Base-by-base conservation (phyloP, 345 rosid genomes). In the Adansonia digitata region DNA sequence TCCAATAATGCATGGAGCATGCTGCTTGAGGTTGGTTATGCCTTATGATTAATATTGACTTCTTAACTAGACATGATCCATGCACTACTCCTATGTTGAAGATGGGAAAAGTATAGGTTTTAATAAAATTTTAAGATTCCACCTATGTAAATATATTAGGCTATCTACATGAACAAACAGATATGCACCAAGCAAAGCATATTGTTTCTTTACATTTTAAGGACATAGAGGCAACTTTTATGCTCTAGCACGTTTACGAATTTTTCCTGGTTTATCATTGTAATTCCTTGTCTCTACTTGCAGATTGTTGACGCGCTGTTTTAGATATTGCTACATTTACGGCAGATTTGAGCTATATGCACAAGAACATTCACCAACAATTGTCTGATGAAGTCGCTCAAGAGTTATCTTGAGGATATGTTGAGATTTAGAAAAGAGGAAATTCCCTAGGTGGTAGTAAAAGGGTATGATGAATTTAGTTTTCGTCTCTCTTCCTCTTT, bases 391-490 rank as follows among this genome's bases (percentile, higher is more conserved):
- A 93, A 86, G 98, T 97, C 62, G 93, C 94, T 22, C 98, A 95
- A 86, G 98, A 91, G 78, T 80, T 95, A 78, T 91, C 91, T 62
- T 81, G 89, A 49, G 96, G 99, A 45, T 95, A 95, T 51, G 99
- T 95, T 57, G 93, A 88, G 81, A 84, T 95, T 85, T 83, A 98
- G 80, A 88, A 84, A 80, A 89, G 94, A 79, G 98, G 99, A 69
- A 95, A 95, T 81, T 93, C 93, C 83, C 98, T 98, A 0, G 99
- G 99, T 77, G 87, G 99, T 72, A 85, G 97, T 84, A 93, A 95
- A 82, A 95, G 93, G 92, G 97, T 90, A 11, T 66, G 57, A 6
- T 52, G 70, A 40, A 46, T 15, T 68, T 68, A 17, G 26, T 74
- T 74, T 57, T 20, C n/a, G 5, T 31, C 59, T 49, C 20, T n/a